These are phyloP conservation scores for Podila horticola DNA, from an alignment of 192 early-diverging fungal genomes.

Conservation along the genomic window DNA sequence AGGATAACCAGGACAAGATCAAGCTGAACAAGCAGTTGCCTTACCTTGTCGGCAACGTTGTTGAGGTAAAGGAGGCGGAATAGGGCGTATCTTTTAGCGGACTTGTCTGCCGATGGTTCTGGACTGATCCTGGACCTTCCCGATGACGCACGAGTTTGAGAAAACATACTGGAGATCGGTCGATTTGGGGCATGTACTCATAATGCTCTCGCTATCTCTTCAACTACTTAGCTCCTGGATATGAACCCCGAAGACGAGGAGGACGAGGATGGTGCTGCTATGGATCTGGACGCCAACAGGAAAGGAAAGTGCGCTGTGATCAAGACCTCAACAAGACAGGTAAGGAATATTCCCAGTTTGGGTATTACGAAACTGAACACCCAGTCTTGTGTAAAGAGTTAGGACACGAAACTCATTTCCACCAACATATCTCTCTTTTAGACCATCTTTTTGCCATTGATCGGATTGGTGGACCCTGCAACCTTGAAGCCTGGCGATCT, in stretches of 20 bases:
- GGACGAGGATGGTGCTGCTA: slow-evolving; percentile 95
- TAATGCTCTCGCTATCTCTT: neutral
- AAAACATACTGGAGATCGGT: too few relatives aligned
- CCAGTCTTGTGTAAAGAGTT: too few relatives aligned
- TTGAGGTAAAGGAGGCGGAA: slow-evolving; percentile 72
- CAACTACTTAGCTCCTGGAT: slow-evolving; percentile 78
- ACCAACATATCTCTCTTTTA: slow-evolving; percentile 35
- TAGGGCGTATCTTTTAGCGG: too few relatives aligned
- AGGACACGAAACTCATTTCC: too few relatives aligned
- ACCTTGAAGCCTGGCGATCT: slow-evolving; percentile 95
- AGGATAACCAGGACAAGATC: slow-evolving; percentile 98
- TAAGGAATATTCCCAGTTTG: slow-evolving; percentile 18
- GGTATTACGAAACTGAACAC: neutral
- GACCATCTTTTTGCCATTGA: slow-evolving; percentile 97
- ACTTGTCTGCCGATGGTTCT: too few relatives aligned
- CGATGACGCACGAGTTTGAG: too few relatives aligned
- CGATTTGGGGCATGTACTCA: too few relatives aligned
- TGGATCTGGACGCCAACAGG: slow-evolving; percentile 91
- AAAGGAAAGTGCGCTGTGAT: slow-evolving; percentile 98
- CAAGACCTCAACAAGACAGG: slow-evolving; percentile 94
- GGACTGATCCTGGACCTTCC: too few relatives aligned
- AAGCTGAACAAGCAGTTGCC: slow-evolving; percentile 98
- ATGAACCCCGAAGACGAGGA: slow-evolving; percentile 89
- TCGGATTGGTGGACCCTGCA: slow-evolving; percentile 92
- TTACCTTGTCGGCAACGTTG: slow-evolving; percentile 95